Conservation (phyloP, 139 green algal genomes). For the Chlorella vulgaris region DNA sequence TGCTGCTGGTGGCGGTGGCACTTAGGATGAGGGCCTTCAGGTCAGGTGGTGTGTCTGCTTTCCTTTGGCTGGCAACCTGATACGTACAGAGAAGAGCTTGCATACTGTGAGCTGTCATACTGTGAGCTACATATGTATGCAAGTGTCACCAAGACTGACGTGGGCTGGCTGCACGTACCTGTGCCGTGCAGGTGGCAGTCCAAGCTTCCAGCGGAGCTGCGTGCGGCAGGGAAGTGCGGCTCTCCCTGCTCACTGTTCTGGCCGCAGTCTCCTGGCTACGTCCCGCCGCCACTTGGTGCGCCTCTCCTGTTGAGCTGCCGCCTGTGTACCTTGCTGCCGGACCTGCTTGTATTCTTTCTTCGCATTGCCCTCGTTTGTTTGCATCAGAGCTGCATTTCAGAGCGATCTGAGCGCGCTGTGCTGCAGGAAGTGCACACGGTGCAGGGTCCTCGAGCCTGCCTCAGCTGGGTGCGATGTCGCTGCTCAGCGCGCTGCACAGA, state of each 20-base stretch:
- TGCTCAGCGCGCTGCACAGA: neutral
- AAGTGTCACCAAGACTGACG: no score
- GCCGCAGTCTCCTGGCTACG: conserved; percentile 27
- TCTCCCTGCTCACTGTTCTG: conserved; percentile 51
- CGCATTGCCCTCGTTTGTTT: neutral
- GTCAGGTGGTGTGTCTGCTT: conserved; percentile 5
- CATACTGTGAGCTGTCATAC: no score
- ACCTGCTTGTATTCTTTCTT: neutral
- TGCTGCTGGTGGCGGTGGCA: conserved; percentile 46
- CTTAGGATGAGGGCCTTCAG: conserved; percentile 44
- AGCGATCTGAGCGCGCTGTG: neutral
- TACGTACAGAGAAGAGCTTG: no score
- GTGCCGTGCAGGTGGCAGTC: conserved; percentile 39
- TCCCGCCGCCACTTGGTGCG: neutral
- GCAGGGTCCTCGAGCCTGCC: neutral
- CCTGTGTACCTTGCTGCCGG: no score
- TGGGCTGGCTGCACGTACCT: neutral
- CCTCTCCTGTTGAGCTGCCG: no score
- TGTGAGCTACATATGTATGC: no score
- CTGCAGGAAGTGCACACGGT: neutral
- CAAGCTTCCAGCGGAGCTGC: conserved; percentile 38
- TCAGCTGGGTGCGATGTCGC: neutral
- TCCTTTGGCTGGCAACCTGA: no score
- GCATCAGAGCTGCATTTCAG: no score
- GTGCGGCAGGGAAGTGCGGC: neutral